phyloP scores from a whole-genome alignment of 768 basidiomycete genomes.

The Mycena galopus region DNA sequence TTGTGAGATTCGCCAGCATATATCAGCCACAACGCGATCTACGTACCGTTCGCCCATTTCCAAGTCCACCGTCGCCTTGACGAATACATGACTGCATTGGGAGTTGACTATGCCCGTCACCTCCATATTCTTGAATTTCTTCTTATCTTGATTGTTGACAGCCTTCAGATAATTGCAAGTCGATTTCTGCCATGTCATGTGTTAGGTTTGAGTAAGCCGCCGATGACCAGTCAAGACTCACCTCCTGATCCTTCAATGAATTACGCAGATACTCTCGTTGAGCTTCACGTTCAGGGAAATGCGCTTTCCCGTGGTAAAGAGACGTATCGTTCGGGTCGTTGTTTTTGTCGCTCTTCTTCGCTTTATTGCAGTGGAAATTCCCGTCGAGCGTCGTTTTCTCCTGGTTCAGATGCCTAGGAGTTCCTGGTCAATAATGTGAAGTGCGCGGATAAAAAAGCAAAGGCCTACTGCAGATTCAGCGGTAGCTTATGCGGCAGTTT shows the following conservation, averaged over 20 bases:
- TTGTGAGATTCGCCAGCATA: no score
- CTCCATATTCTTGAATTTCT: constrained; percentile 43
- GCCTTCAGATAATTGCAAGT: constrained; percentile 41
- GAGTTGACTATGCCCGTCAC: constrained; percentile 41
- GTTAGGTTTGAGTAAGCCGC: no score
- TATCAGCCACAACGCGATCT: background rate
- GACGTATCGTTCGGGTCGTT: background rate
- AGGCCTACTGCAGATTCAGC: background rate
- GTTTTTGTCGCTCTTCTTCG: no score
- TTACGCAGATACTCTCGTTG: no score
- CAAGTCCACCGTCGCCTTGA: constrained; percentile 28
- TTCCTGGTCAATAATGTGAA: background rate
- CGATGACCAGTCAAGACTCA: no score
- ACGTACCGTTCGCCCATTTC: constrained; percentile 27
- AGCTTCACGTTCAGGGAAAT: no score
- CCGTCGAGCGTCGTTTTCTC: background rate
- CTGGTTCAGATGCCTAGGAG: constrained; percentile 6
- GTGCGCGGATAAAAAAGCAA: background rate
- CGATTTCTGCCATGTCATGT: constrained; percentile 29
- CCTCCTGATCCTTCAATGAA: no score
- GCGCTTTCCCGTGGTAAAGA: no score
- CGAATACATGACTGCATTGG: constrained; percentile 41
- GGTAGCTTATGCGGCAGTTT: background rate
- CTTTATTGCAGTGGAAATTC: constrained; percentile 1
- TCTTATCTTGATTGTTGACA: constrained; percentile 42